Percentiles rank a stretch among this genome's conserved stretches.
phyloP scores from a whole-genome alignment of 164 flowering plant species.

The Magnolia sinica region DNA sequence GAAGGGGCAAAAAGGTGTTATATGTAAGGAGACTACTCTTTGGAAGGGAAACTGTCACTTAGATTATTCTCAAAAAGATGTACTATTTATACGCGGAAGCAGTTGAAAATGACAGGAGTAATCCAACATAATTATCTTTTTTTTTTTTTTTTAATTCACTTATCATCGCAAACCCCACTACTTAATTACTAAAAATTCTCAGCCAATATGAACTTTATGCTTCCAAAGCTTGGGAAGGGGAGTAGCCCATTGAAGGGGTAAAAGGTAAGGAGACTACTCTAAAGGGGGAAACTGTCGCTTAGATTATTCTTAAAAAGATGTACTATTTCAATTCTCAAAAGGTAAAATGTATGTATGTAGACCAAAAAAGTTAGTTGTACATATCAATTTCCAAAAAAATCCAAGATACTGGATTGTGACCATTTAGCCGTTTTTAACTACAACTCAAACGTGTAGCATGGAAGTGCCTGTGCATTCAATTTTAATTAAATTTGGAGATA shows the following conservation, averaged over 20 bases:
- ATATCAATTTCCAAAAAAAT: background rate
- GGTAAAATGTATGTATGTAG: background rate
- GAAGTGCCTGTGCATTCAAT: background rate
- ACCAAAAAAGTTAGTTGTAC: background rate
- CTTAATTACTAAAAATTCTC: too few relatives aligned
- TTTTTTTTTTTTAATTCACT: too few relatives aligned
- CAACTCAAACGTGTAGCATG: background rate
- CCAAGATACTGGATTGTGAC: background rate
- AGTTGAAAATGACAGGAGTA: too few relatives aligned
- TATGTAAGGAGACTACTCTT: background rate
- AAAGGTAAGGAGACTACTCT: background rate
- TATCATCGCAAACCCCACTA: too few relatives aligned
- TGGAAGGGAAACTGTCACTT: background rate
- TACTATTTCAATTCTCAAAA: too few relatives aligned
- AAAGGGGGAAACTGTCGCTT: background rate
- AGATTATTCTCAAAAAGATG: too few relatives aligned
- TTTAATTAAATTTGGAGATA: background rate
- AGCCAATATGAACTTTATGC: too few relatives aligned
- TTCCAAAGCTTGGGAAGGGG: background rate
- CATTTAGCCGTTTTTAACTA: background rate
- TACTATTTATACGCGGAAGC: too few relatives aligned
- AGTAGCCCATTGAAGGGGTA: background rate
- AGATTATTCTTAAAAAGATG: too few relatives aligned
- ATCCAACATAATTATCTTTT: too few relatives aligned
- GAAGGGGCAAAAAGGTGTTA: background rate